Evolutionary conservation across 768 basidiomycete genomes (phyloP).

Genomic region (Butyriboletus loyo): DNA sequence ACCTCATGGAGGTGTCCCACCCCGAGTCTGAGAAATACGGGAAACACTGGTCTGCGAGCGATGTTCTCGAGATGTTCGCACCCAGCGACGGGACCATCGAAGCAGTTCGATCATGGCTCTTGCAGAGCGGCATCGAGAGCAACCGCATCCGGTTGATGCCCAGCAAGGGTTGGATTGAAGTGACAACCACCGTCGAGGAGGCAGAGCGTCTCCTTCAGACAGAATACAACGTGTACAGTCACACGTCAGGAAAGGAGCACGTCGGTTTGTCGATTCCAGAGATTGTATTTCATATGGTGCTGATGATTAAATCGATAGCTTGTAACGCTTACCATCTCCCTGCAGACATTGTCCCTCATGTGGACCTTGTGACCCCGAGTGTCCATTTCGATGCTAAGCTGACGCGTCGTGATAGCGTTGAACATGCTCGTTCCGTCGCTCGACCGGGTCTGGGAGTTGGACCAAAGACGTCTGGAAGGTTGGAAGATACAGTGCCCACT

Average conservation of each 20-base stretch:
- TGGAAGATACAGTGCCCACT: constrained; percentile 1
- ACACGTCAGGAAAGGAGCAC: constrained; percentile 28
- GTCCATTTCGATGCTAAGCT: too few species aligned
- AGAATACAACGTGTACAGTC: constrained; percentile 33
- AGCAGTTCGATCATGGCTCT: constrained; percentile 30
- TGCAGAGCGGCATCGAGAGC: constrained; percentile 23
- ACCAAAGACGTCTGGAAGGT: constrained; percentile 21
- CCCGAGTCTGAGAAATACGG: constrained; percentile 34
- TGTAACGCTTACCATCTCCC: constrained; percentile 36
- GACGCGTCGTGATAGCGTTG: constrained; percentile 10
- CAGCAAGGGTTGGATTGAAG: constrained; percentile 30
- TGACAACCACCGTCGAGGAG: constrained; percentile 30
- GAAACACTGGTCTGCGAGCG: constrained; percentile 29
- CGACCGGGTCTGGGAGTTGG: constrained; percentile 10
- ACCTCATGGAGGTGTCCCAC: constrained; percentile 34
- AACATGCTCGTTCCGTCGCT: constrained; percentile 15
- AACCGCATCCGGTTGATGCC: constrained; percentile 18
- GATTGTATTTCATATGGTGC: not conserved
- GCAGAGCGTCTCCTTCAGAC: constrained; percentile 34
- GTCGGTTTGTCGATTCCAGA: constrained; percentile 22
- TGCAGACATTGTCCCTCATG: constrained; percentile 28
- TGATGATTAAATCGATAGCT: constrained; percentile 16
- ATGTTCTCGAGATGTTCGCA: constrained; percentile 28
- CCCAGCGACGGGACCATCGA: constrained; percentile 25
- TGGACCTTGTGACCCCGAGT: constrained; percentile 35